Evolutionary conservation across 2,329 filamentous ascomycete species (phyloP), one percentile per base, ranked within the genome.

Genomic region (Pyrenophora seminiperda): DNA sequence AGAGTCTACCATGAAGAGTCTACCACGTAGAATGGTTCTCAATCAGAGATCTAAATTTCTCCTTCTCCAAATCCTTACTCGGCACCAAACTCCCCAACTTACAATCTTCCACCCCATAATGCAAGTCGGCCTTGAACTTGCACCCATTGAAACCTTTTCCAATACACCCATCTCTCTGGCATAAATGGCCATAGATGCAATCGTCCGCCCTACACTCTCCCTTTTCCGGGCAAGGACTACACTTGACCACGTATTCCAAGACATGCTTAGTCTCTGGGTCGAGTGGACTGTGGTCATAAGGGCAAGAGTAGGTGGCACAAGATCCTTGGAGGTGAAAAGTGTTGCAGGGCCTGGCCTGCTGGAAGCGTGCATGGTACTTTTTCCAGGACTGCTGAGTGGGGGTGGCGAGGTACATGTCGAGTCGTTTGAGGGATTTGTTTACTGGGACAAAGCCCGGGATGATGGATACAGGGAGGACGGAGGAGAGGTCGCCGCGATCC

Each of bases 151-250:
- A 37, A 1, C 20, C 32, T 17, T 5, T n/a, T 4, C 47, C 47
- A 1, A 38, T 29, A 36, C 69, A 72, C 1, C 54, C 64, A 10
- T 61, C 53, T 22, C 65, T 72, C 50, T 75, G 74, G 53, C 76
- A 78, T 2, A 76, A 51, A 52, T 83, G 81, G 0, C 80, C 80
- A 32, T 74, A 66, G 29, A 72, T 68, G 59, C 81, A 83, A 22
- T 74, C 70, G 0, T 64, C 52, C 3, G 65, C 62, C 7, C 79
- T 74, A 52, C 80, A 83, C 0, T 42, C 58, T 2, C 73, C 68
- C 17, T 71, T 74, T 2, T 61, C 54, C 2, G 70, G 59, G 56
- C 80, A 83, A 1, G 75, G 73, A 19, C 68, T 72, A 36, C 73
- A 72, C 19, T 74, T 74, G 1, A 77, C 67, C n/a, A 81, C 73